phyloP scores from a whole-genome alignment of 2,329 filamentous ascomycete genomes.

The Hypoxylon sp. region DNA sequence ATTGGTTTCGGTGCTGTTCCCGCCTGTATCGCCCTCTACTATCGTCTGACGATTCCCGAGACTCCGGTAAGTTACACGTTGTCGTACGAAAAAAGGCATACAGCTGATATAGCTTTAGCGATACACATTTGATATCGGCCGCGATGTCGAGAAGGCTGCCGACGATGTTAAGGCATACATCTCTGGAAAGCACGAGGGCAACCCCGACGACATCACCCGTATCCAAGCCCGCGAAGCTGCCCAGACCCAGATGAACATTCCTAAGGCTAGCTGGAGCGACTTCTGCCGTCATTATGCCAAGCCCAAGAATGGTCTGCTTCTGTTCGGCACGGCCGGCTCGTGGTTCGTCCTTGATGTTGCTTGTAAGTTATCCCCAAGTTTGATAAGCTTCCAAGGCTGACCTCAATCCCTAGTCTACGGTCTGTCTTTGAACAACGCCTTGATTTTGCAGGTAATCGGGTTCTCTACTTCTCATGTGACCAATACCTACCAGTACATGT shows the following conservation, averaged over 20 bases:
- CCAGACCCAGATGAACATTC: conserved; percentile 70
- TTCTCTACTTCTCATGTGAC: conserved; percentile 69
- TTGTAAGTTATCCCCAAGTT: conserved; percentile 60
- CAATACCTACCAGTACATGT: conserved; percentile 77
- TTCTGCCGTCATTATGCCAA: conserved; percentile 79
- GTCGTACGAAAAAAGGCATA: neutral
- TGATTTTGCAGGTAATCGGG: conserved; percentile 79
- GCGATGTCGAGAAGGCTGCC: conserved; percentile 80
- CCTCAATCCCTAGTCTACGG: conserved; percentile 66
- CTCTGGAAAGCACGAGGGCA: conserved; percentile 72
- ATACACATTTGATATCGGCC: conserved; percentile 87
- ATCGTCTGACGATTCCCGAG: conserved; percentile 84
- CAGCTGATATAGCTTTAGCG: conserved; percentile 59
- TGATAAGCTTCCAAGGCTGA: conserved; percentile 1
- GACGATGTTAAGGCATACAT: conserved; percentile 84
- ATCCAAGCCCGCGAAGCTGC: conserved; percentile 69
- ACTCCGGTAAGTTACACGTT: conserved; percentile 68
- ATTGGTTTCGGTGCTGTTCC: conserved; percentile 87
- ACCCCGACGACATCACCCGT: conserved; percentile 77
- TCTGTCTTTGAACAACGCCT: conserved; percentile 81
- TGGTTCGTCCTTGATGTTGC: conserved; percentile 77
- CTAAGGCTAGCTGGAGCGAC: conserved; percentile 80
- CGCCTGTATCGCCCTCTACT: conserved; percentile 86
- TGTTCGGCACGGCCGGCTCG: conserved; percentile 84
- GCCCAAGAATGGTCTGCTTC: conserved; percentile 79